phyloP scores from a whole-genome alignment of 2,329 filamentous ascomycete species.

The Verticillium nubilum region DNA sequence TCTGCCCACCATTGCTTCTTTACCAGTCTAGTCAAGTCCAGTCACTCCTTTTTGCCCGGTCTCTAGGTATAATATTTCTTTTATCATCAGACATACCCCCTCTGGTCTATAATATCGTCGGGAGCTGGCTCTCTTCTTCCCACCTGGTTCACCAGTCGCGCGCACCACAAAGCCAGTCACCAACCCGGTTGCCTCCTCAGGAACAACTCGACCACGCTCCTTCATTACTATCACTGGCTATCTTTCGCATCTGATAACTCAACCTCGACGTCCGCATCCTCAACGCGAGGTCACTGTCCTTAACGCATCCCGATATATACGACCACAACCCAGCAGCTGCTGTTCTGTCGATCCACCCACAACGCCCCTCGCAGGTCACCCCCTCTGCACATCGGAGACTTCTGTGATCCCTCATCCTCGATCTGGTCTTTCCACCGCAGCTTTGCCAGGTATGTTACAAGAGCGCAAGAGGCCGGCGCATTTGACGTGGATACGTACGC shows the following conservation, averaged over 20 bases:
- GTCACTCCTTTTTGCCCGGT: constrained; percentile 42
- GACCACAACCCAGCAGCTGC: background rate
- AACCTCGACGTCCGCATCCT: constrained; percentile 19
- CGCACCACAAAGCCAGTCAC: constrained; percentile 19
- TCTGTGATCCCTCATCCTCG: constrained; percentile 17
- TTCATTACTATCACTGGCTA: constrained; percentile 19
- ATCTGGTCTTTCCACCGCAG: constrained; percentile 25
- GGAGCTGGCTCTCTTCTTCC: constrained; percentile 50
- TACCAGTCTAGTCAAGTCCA: constrained; percentile 22
- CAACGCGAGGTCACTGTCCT: constrained; percentile 31
- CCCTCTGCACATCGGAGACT: constrained; percentile 21
- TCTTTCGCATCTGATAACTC: background rate
- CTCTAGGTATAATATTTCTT: constrained; percentile 9
- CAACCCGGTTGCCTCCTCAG: constrained; percentile 35
- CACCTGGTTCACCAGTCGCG: constrained; percentile 33
- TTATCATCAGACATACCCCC: constrained; percentile 30
- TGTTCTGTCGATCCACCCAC: constrained; percentile 26
- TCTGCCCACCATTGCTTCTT: constrained; percentile 28
- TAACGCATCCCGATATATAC: constrained; percentile 23
- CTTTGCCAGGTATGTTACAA: constrained; percentile 35
- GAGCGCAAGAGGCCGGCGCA: constrained; percentile 20
- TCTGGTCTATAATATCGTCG: constrained; percentile 34
- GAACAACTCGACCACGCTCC: constrained; percentile 36
- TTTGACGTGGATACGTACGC: constrained; percentile 22
- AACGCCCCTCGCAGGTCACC: constrained; percentile 13